Base-by-base conservation (phyloP, 192 early-diverging fungal genomes). In the Entophlyctis helioformis region DNA sequence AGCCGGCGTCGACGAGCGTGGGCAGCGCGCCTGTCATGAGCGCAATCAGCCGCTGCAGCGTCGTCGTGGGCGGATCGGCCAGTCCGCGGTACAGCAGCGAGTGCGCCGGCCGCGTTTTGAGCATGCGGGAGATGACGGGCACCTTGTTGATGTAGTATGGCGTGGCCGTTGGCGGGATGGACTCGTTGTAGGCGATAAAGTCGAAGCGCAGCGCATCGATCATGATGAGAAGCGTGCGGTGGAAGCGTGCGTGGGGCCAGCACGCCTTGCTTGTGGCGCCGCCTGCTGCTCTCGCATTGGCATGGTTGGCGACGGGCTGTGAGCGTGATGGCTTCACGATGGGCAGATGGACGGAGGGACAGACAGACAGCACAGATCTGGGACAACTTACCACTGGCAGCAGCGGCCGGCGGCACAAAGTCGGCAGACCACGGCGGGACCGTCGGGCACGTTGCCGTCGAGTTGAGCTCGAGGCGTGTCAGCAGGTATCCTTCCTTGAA, bases 31-130 rank as follows among this genome's bases (percentile, higher is more conserved):
- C 77, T 13, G 77, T 80, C 7, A 59, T 64, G n/a, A 80, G 35
- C 12, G 71, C 77, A 47, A 74, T 78, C 36, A 80, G 51, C 5
- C 77, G 50, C 61, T 80, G 77, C 42, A 78, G 57, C 11, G 74
- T 80, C 4, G 77, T 78, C 0, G 77, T 80, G 16, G 77, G 74
- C 9, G 77, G 73, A 54, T 79, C 76, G 1, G 71, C 66, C 8
- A 57, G 47, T n/a, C 50, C 66, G 36, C 59, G 55, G 25, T 69
- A 64, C 18, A 68, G 55, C 6, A 75, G 46, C 1, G 60, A 39
- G 36, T 65, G 26, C 10, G 25, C 41, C 2, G 64, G 64, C 46
- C 64, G 51, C 3, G 12, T 35, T 25, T 34, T 23, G 10, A 62
- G 36, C 6, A 48, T 22, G 15, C 48, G 41, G n/a, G 34, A 54